Percentiles rank a stretch among this genome's conserved stretches.
Evolutionary conservation across 352 stramenopile species (phyloP).

Genomic region (Phytophthora agathidicida): DNA sequence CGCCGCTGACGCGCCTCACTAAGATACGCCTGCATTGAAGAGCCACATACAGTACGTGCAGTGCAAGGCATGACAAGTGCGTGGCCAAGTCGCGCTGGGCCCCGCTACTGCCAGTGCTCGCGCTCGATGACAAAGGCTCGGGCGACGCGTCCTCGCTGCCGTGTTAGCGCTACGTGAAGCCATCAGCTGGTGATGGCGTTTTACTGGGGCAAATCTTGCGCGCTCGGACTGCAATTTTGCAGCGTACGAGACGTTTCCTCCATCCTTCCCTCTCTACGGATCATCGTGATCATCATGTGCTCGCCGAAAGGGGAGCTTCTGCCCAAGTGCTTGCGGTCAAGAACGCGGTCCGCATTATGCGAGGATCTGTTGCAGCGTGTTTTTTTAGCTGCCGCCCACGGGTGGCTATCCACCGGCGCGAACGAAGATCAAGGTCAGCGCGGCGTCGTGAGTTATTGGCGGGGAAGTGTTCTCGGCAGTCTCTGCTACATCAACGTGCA

Average conservation of each 20-base stretch:
- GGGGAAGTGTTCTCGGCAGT: too few relatives aligned
- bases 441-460: too few relatives aligned
- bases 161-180: constrained; percentile 2
- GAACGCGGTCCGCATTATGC: too few relatives aligned
- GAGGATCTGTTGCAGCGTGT: too few relatives aligned
- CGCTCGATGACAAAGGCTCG: background rate
- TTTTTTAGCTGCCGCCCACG: too few relatives aligned
- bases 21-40: background rate
- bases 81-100: too few relatives aligned
- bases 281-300: too few relatives aligned
- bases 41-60: background rate
- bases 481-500: too few relatives aligned
- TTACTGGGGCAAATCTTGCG: constrained; percentile 5
- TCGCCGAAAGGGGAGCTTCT: constrained; percentile 5
- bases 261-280: constrained; percentile 2
- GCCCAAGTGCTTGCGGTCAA: background rate
- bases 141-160: background rate
- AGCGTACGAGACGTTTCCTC: constrained; percentile 4
- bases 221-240: too few relatives aligned
- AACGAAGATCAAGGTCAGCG: constrained; percentile 1
- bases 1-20: background rate
- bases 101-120: background rate
- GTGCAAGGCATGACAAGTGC: background rate
- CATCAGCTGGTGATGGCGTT: constrained; percentile 14
- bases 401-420: constrained; percentile 5